Evolutionary conservation across 2,329 filamentous ascomycete species (phyloP).

Genomic region (Diaporthe velutina): DNA sequence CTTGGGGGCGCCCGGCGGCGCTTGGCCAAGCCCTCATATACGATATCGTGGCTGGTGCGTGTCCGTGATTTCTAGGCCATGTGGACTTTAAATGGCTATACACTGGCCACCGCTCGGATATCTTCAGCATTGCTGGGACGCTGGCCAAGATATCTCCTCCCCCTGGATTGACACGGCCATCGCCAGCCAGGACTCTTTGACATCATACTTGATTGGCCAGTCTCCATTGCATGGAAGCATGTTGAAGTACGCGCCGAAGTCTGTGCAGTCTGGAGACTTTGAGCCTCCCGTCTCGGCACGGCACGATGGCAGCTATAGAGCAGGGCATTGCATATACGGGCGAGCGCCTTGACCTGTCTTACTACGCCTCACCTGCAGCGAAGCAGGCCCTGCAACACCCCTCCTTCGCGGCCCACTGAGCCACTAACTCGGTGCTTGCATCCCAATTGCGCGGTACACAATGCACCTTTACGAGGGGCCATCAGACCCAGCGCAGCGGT

Average conservation of each 20-base stretch:
- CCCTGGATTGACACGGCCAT: not conserved
- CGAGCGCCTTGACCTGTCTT: not conserved
- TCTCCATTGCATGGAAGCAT: not conserved
- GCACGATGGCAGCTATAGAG: not conserved
- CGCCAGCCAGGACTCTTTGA: not conserved
- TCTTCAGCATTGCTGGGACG: not conserved
- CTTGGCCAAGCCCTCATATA: not conserved
- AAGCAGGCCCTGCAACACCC: not conserved
- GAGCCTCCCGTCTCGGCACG: conserved; percentile 23
- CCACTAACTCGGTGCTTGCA: not conserved
- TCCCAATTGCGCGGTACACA: conserved; percentile 16
- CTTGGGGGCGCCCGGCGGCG: conserved; percentile 6
- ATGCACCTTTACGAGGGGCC: conserved; percentile 4
- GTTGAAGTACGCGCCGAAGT: not conserved
- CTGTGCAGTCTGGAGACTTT: not conserved
- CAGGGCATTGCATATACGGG: conserved; percentile 4
- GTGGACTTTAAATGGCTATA: not conserved
- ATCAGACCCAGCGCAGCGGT: conserved; percentile 9
- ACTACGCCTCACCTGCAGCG: not conserved
- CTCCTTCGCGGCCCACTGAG: not conserved
- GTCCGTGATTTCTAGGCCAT: conserved; percentile 3
- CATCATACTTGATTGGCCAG: not conserved
- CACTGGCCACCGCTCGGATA: not conserved
- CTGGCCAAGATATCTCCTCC: conserved; percentile 10
- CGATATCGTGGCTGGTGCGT: conserved; percentile 1